Evolutionary conservation across 805 yeast genomes (phyloP).

Genomic region (Isabelozyma heimii): DNA sequence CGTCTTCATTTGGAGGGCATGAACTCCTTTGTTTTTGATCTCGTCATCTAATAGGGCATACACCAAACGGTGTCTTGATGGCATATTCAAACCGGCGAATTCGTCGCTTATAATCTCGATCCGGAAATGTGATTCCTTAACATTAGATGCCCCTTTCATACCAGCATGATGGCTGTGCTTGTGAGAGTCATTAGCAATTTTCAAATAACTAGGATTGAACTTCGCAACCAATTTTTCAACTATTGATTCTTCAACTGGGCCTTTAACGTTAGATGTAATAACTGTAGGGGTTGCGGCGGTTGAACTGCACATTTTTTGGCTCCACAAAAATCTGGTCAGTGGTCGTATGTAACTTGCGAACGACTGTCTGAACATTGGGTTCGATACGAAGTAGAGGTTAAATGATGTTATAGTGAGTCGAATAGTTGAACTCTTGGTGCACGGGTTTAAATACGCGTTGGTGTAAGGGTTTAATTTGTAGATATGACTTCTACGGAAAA

Average conservation of each 20-base stretch:
- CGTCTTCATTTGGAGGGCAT: slow-evolving; percentile 83
- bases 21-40: slow-evolving; percentile 67
- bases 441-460: background rate
- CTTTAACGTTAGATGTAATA: slow-evolving; percentile 11
- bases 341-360: background rate
- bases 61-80: slow-evolving; percentile 75
- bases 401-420: too few species aligned
- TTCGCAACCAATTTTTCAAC: slow-evolving; percentile 35
- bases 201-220: slow-evolving; percentile 46
- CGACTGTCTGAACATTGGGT: background rate
- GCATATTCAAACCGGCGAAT: slow-evolving; percentile 63
- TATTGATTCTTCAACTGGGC: slow-evolving; percentile 53
- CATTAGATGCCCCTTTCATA: slow-evolving; percentile 67
- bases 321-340: background rate
- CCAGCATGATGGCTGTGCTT: slow-evolving; percentile 89
- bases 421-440: background rate
- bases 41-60: slow-evolving; percentile 72
- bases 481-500: too few species aligned
- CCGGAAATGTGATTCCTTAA: slow-evolving; percentile 79
- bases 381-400: background rate
- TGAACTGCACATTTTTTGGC: background rate
- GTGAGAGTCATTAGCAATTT: slow-evolving; percentile 75
- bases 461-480: background rate
- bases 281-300: background rate
- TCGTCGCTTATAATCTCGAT: slow-evolving; percentile 67